Conservation (phyloP, 441 rosid species). For the Isatis lusitanica region DNA sequence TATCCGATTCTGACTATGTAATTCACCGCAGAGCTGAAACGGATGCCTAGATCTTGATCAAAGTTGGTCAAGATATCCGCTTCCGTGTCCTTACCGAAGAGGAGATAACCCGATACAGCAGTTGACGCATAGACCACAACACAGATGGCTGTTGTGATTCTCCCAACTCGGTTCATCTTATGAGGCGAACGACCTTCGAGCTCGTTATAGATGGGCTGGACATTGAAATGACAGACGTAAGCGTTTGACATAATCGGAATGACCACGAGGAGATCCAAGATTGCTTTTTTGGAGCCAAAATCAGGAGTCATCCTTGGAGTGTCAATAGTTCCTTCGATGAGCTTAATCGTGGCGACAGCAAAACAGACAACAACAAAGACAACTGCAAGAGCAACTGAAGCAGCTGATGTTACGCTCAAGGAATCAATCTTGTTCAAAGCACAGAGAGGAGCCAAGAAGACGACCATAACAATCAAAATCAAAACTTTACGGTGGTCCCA, state of each 20-base stretch:
- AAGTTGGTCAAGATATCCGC: conserved; percentile 82
- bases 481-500: conserved; percentile 91
- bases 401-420: conserved; percentile 80
- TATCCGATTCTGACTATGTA: conserved; percentile 85
- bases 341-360: conserved; percentile 64
- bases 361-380: conserved; percentile 84
- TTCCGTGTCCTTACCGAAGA: conserved; percentile 81
- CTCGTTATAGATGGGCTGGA: conserved; percentile 92
- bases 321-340: conserved; percentile 71
- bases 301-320: conserved; percentile 76
- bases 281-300: conserved; percentile 61
- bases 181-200: conserved; percentile 70
- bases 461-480: conserved; percentile 57
- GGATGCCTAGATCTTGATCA: conserved; percentile 75
- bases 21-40: conserved; percentile 75
- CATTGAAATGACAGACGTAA: conserved; percentile 85
- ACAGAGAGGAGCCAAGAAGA: conserved; percentile 90
- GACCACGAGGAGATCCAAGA: conserved; percentile 87
- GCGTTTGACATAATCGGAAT: conserved; percentile 89
- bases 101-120: conserved; percentile 84
- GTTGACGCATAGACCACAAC: conserved; percentile 66
- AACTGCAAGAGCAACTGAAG: conserved; percentile 89
- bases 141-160: conserved; percentile 73
- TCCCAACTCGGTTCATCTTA: conserved; percentile 82
- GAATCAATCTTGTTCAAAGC: conserved; percentile 80